A percentile compares a stretch with the other conserved stretches of the same genome.
phyloP scores from a whole-genome alignment of 192 early-diverging fungal genomes.

The Nowakowskiella sp. region DNA sequence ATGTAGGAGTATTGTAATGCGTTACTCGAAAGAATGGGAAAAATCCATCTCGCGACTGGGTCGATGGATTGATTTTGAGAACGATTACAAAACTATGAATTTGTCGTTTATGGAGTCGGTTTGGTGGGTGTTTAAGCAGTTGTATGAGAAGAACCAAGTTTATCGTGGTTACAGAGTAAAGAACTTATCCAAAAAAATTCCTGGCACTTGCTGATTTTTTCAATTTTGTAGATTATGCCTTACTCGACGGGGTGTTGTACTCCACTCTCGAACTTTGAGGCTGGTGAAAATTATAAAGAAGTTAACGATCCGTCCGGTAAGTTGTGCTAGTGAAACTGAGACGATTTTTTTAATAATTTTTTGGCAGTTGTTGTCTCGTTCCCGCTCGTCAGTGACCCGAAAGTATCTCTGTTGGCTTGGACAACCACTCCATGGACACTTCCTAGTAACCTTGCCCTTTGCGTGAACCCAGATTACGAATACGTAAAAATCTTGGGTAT shows the following conservation, averaged over 20 bases:
- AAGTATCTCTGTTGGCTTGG: constrained; percentile 82
- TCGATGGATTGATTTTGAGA: constrained; percentile 99
- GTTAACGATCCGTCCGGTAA: constrained; percentile 83
- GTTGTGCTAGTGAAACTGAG: constrained; percentile 3
- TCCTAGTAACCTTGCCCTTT: constrained; percentile 89
- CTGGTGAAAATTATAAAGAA: constrained; percentile 94
- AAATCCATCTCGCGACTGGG: constrained; percentile 89
- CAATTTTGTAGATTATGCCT: constrained; percentile 66
- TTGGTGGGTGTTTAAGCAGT: constrained; percentile 99
- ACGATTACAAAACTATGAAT: constrained; percentile 98
- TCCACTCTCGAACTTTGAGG: constrained; percentile 96
- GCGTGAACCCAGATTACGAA: constrained; percentile 86
- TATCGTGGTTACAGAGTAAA: constrained; percentile 82
- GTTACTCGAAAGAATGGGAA: constrained; percentile 88
- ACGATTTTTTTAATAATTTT: constrained; percentile 1
- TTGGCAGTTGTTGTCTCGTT: constrained; percentile 78
- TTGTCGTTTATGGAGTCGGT: constrained; percentile 95
- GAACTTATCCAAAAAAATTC: neutral
- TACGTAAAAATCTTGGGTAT: constrained; percentile 84
- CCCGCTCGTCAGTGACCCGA: constrained; percentile 76
- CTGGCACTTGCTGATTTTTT: constrained; percentile 6
- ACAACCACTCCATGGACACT: constrained; percentile 99
- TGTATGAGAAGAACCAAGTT: constrained; percentile 89
- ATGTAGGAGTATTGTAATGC: constrained; percentile 96
- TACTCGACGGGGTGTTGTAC: constrained; percentile 90